phyloP scores from a whole-genome alignment of 1,284 basidiomycete genomes.

The Trichosporon faecale region DNA sequence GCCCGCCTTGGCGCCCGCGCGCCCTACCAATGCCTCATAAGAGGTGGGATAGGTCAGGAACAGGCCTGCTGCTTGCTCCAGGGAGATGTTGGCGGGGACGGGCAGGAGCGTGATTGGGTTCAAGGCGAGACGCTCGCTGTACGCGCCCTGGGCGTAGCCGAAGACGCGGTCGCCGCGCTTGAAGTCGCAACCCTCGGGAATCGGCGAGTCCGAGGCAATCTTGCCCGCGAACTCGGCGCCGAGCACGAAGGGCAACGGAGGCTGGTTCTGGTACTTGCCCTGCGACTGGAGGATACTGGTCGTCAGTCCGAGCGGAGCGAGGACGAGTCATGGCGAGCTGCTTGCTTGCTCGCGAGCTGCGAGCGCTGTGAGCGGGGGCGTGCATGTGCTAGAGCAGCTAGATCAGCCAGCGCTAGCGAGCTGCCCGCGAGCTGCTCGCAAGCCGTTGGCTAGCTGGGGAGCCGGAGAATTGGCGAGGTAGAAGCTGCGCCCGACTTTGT shows the following conservation, averaged over 20 bases:
- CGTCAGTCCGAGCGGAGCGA: constrained; percentile 4
- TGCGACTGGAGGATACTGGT: constrained; percentile 69
- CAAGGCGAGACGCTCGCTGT: constrained; percentile 67
- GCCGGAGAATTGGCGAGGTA: no score
- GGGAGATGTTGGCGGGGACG: constrained; percentile 63
- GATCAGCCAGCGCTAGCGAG: no score
- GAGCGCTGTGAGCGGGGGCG: no score
- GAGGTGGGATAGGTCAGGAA: constrained; percentile 27
- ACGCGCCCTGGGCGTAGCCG: constrained; percentile 73
- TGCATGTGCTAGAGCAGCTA: no score
- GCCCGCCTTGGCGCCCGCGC: constrained; percentile 71
- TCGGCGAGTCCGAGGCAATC: constrained; percentile 68
- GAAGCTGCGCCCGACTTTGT: no score
- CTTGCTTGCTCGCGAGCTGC: no score
- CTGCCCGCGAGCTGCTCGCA: no score
- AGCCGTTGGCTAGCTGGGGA: no score
- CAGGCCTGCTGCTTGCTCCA: constrained; percentile 60
- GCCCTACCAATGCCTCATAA: constrained; percentile 82
- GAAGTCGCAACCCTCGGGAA: constrained; percentile 75
- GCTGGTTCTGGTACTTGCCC: constrained; percentile 82
- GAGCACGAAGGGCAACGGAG: constrained; percentile 75
- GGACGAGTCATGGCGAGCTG: no score
- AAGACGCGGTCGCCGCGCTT: constrained; percentile 75
- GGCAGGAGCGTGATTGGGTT: constrained; percentile 57
- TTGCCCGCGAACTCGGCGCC: constrained; percentile 82